Base-by-base conservation (phyloP, 805 yeast genomes). In the Wickerhamiella occidentalis region DNA sequence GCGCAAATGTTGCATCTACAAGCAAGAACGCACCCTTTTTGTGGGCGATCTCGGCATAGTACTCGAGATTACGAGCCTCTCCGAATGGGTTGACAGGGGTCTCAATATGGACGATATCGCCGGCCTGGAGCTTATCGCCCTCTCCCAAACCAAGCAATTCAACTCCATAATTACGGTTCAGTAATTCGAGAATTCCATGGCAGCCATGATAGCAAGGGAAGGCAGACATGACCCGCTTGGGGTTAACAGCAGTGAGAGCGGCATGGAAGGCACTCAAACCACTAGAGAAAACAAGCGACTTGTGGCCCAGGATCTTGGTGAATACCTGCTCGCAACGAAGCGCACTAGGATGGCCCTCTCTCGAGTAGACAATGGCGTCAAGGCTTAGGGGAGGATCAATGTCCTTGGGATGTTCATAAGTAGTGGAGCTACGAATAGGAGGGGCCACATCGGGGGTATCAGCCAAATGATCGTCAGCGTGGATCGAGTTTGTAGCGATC, bases 1-100 rank as follows among this genome's bases (percentile, higher is more conserved):
- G 95, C 8, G 95, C 96, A 66, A 90, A 85, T 0, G 96, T 90
- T 5, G 95, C 74, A 64, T 88, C 97, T 13, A 85, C 79, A 22
- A 78, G 59, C 12, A 88, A 65, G 22, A 69, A 58, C 0, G 94
- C 96, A 18, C 95, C 95, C 49, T 77, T 76, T 1, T 72, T 68
- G 61, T 85, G 95, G 0, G 95, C 95, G 53, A 72, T 73, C 2
- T 76, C 69, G 3, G 85, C 88, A 59, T 75, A 81, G 45, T 73
- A 64, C 37, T 67, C 64, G 50, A 88, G 75, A 62, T 84, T 85
- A 55, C 70, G 72, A 12, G 80, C 74, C 2, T 71, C 67, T 1
- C 95, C 94, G 47, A 71, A 77, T 15, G 96, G 96, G 64, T 88
- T 88, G 29, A 85, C 80, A 0, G 96, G 96, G 0, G 94, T 78